Base-by-base conservation (phyloP, 2,329 filamentous ascomycete species). In the Onygenales sp. region DNA sequence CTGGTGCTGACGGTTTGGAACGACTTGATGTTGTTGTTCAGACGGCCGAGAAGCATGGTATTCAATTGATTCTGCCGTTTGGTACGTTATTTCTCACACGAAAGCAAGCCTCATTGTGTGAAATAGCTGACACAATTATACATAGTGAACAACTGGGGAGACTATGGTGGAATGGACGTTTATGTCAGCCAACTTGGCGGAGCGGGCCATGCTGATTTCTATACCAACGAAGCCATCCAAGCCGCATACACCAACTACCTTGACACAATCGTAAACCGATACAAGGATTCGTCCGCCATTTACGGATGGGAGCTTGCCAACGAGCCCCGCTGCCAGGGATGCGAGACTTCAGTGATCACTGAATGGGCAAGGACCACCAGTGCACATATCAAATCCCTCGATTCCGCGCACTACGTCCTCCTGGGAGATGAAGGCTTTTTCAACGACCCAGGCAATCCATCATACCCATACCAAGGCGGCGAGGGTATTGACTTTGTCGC, bases 231-330 rank as follows among this genome's bases (percentile, higher is more conserved):
- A 0, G 67, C 67, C 0, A 75, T 76, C 6, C 80, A 83, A 65
- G 61, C 70, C 0, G 77, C 82, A 53, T 87, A 87, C 64, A 79
- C 80, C 59, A 73, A 71, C 47, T 87, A 86, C 63, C 76, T 86
- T 61, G 70, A 77, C 48, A 70, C 73, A 0, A 74, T 87, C 6
- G 76, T 87, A 2, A 77, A 68, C 17, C 73, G 83, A 9, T 86
- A 85, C 68, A 77, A 71, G 45, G 70, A 74, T 56, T 84, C 80
- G 0, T 68, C 78, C 0, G 77, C 83, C 0, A 75, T 87, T 46
- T 80, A 86, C 58, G 81, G 82, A 0, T 87, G 84, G 84, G 83
- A 87, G 61, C 70, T 87, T 1, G 79, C 74, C 53, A 87, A 87
- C 58, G 84, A 87, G 67, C 79, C 83, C 13, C 74, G 83, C 55